phyloP scores from a whole-genome alignment of 1,284 basidiomycete genomes.

The Kwoniella shivajii region DNA sequence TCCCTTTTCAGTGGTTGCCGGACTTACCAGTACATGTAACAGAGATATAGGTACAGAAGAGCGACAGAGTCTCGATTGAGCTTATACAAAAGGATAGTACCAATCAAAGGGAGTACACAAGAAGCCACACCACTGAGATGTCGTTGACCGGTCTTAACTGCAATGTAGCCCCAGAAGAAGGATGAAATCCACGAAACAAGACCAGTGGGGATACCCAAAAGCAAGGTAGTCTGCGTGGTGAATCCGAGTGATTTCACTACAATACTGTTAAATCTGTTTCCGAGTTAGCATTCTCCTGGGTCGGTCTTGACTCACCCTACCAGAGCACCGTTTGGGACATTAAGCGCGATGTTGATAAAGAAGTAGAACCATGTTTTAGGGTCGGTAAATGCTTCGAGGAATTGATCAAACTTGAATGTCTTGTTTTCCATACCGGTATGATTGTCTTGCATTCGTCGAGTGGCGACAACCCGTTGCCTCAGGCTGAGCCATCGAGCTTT shows the following conservation, averaged over 20 bases:
- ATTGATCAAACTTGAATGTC: conserved; percentile 23
- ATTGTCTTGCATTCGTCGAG: conserved; percentile 26
- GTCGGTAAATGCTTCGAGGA: conserved; percentile 23
- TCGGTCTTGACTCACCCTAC: conserved; percentile 5
- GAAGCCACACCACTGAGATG: conserved; percentile 12
- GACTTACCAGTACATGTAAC: conserved; percentile 8
- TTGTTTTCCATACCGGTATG: conserved; percentile 31
- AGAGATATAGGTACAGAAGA: conserved; percentile 14
- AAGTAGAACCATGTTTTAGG: conserved; percentile 26
- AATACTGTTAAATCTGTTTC: conserved; percentile 21
- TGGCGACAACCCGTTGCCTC: conserved; percentile 25
- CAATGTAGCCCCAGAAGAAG: background rate
- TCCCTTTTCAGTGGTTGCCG: background rate
- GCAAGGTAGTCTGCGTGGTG: conserved; percentile 21
- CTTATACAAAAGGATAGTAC: conserved; percentile 22
- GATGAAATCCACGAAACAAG: conserved; percentile 21
- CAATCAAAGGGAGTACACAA: conserved; percentile 21
- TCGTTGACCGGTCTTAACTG: conserved; percentile 9
- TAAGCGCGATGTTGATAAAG: conserved; percentile 20
- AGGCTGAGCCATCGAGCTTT: conserved; percentile 23
- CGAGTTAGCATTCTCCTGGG: background rate
- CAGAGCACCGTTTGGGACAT: conserved; percentile 23
- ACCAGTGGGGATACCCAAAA: conserved; percentile 42
- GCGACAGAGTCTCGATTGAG: conserved; percentile 28
- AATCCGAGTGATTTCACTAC: conserved; percentile 26